These are phyloP conservation scores for Trichoderma oligosporum DNA, from an alignment of 2,329 filamentous ascomycete genomes.

Conservation along the genomic window DNA sequence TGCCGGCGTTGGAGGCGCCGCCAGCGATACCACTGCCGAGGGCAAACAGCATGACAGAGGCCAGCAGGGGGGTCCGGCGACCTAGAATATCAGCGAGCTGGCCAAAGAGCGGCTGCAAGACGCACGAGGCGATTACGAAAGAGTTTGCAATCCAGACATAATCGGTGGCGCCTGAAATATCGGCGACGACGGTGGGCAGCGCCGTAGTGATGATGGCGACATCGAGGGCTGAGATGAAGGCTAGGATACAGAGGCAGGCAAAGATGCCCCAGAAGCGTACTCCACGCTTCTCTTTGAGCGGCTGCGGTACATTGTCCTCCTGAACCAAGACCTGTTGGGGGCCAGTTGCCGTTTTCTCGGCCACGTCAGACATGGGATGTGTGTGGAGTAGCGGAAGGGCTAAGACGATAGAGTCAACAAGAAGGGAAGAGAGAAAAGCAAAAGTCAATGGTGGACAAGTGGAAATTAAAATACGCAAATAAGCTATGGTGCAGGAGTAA, in stretches of 20 bases:
- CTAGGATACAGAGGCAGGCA: neutral
- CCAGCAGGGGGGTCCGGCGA: neutral
- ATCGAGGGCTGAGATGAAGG: neutral
- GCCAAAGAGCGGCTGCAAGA: neutral
- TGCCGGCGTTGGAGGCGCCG: neutral
- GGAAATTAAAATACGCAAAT: no score
- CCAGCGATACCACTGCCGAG: neutral
- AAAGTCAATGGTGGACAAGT: no score
- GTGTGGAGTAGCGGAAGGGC: no score
- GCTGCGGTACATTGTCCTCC: no score
- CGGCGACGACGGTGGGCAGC: neutral
- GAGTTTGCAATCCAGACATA: neutral
- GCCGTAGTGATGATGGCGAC: neutral
- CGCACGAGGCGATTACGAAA: neutral
- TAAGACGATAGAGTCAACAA: no score
- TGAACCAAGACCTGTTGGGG: no score
- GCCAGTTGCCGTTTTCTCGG: no score
- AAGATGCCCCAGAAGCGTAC: neutral
- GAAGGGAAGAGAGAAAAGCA: no score
- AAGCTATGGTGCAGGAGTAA: no score
- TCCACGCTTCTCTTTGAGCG: no score
- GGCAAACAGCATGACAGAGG: neutral
- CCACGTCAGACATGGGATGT: no score
- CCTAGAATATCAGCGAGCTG: neutral
- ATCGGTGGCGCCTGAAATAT: neutral